phyloP scores from a whole-genome alignment of 2,329 filamentous ascomycete species.

The Monilinia vaccinii-corymbosi region DNA sequence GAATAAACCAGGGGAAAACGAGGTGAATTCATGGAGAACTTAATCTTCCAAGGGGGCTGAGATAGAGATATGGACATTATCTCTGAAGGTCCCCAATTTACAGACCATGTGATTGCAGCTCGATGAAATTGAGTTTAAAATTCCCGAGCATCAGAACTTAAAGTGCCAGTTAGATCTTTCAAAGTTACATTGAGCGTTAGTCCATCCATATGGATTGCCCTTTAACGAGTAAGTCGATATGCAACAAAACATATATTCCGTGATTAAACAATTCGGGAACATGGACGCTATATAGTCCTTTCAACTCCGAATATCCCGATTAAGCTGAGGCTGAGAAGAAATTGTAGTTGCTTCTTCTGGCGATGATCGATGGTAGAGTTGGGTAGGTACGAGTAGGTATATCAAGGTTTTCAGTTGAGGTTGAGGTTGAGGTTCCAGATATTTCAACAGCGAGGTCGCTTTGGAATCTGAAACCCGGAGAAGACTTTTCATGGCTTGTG shows the following conservation, averaged over 20 bases:
- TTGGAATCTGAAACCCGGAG: slow-evolving; percentile 7
- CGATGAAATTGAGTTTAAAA: no score
- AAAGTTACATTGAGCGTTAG: background rate
- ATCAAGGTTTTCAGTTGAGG: background rate
- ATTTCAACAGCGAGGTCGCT: background rate
- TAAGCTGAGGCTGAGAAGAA: background rate
- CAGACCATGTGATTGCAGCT: background rate
- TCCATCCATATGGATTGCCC: background rate
- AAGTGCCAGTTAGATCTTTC: background rate
- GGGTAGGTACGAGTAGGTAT: background rate
- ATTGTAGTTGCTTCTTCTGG: background rate
- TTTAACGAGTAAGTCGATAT: background rate
- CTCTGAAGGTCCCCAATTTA: background rate
- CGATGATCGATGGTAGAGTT: no score
- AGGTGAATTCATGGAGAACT: background rate
- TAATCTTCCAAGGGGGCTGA: background rate
- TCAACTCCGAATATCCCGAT: background rate
- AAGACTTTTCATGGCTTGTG: background rate
- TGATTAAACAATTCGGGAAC: background rate
- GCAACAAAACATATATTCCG: background rate
- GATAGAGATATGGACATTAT: background rate
- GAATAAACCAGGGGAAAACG: background rate
- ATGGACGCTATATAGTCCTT: background rate
- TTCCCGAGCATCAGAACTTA: background rate
- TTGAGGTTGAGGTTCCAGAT: background rate